Conservation (phyloP, 208 protist species). For the Phytomonas francai region DNA sequence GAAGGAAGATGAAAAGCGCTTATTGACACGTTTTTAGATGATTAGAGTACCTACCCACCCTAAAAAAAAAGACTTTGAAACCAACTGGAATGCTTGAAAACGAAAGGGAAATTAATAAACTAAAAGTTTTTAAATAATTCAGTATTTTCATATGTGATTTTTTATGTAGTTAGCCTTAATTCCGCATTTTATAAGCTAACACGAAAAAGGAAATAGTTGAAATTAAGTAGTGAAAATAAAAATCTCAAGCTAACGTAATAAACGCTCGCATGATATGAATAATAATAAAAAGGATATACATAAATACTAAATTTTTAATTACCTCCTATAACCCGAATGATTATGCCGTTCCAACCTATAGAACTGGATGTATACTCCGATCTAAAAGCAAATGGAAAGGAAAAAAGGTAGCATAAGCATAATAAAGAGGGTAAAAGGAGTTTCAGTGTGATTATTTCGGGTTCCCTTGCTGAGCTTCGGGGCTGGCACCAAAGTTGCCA, state of each 20-base stretch:
- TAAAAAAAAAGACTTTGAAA: no score
- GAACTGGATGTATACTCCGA: not conserved
- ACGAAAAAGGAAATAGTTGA: not conserved
- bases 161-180: not conserved
- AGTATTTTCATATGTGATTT: not conserved
- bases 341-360: not conserved
- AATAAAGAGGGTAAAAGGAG: not conserved
- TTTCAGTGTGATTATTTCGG: not conserved
- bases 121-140: no score
- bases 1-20: no score
- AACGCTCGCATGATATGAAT: not conserved
- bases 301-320: no score
- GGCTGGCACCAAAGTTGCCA: not conserved
- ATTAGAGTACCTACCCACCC: no score
- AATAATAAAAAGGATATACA: not conserved
- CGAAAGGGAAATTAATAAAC: no score
- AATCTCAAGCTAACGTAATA: not conserved
- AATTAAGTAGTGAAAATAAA: not conserved
- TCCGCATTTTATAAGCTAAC: not conserved
- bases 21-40: no score
- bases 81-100: no score
- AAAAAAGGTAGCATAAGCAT: not conserved
- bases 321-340: no score
- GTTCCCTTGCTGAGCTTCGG: not conserved
- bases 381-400: conserved; percentile 6